Percentiles rank a stretch among this genome's conserved stretches.
phyloP scores from a whole-genome alignment of 2,329 filamentous ascomycete genomes.

The Pseudogymnoascus sp. region DNA sequence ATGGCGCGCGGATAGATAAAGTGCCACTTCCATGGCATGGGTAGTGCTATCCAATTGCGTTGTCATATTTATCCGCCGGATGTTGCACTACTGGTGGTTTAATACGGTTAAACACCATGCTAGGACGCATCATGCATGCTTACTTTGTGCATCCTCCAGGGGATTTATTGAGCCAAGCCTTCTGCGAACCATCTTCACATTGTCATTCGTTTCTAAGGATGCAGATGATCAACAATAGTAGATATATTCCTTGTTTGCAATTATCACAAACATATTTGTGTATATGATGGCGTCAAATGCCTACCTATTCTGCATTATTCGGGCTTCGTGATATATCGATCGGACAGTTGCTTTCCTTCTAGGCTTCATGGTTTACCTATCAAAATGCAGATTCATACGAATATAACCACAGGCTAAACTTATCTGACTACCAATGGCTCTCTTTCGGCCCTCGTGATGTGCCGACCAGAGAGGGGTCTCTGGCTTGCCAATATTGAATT shows the following conservation, averaged over 20 bases:
- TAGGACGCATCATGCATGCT: not conserved
- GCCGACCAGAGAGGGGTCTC: not conserved
- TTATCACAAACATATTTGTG: not conserved
- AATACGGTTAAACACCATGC: slow-evolving; percentile 1
- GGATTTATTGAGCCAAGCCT: not conserved
- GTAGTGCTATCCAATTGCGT: not conserved
- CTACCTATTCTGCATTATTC: not conserved
- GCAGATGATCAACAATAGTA: not conserved
- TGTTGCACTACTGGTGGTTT: not conserved
- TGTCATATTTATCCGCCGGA: not conserved
- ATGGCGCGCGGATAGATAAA: not conserved
- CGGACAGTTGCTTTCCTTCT: not conserved
- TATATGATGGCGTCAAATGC: not conserved
- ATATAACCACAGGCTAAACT: not conserved
- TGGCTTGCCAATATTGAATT: not conserved
- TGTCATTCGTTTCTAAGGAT: not conserved
- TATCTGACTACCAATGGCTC: not conserved
- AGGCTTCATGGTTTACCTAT: not conserved
- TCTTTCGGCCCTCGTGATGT: not conserved
- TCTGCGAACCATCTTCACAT: not conserved
- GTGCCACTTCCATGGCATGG: not conserved
- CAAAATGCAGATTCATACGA: not conserved
- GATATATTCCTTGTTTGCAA: not conserved
- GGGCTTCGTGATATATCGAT: not conserved
- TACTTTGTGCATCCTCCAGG: not conserved